Conservation (phyloP, 805 yeast species). For the Gaillardinia entomophila region DNA sequence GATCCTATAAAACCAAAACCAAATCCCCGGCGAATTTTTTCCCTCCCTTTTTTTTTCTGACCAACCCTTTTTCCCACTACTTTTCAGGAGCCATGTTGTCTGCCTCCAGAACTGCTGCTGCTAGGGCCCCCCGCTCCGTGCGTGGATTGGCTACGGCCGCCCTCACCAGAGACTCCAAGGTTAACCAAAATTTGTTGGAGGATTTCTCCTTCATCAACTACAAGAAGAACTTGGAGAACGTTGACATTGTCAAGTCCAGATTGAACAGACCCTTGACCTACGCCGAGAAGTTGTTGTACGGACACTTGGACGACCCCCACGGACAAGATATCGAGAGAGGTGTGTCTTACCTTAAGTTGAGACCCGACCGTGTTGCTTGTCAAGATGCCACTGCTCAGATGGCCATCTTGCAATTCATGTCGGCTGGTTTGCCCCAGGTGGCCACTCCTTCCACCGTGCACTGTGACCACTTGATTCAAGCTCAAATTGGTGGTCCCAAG, state of each 20-base stretch:
- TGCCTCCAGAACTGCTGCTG: conserved; percentile 32
- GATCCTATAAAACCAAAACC: conserved; percentile 2
- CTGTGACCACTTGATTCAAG: conserved; percentile 97
- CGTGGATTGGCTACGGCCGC: conserved; percentile 17
- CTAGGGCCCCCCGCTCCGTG: conserved; percentile 12
- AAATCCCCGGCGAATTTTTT: not conserved
- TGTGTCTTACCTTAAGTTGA: conserved; percentile 81
- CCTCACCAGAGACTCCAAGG: conserved; percentile 15
- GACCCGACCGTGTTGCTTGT: conserved; percentile 98
- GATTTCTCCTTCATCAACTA: conserved; percentile 82
- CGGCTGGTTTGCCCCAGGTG: conserved; percentile 85
- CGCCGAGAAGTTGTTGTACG: conserved; percentile 92
- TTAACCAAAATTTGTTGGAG: conserved; percentile 70
- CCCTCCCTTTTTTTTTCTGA: conserved; percentile 3
- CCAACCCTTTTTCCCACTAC: conserved; percentile 2
- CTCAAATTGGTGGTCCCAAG: conserved; percentile 82
- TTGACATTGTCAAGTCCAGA: conserved; percentile 77
- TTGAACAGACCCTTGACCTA: conserved; percentile 85
- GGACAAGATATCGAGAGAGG: conserved; percentile 84
- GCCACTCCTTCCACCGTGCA: conserved; percentile 96
- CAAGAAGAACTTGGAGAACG: conserved; percentile 84
- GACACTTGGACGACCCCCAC: conserved; percentile 91
- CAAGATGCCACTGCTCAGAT: conserved; percentile 99
- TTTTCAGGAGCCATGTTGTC: conserved; percentile 29
- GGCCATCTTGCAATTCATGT: conserved; percentile 96